Percentiles rank a stretch among this genome's conserved stretches.
These are phyloP conservation scores for Gonium pectorale DNA, from an alignment of 139 green algal genomes.

Conservation along the genomic window DNA sequence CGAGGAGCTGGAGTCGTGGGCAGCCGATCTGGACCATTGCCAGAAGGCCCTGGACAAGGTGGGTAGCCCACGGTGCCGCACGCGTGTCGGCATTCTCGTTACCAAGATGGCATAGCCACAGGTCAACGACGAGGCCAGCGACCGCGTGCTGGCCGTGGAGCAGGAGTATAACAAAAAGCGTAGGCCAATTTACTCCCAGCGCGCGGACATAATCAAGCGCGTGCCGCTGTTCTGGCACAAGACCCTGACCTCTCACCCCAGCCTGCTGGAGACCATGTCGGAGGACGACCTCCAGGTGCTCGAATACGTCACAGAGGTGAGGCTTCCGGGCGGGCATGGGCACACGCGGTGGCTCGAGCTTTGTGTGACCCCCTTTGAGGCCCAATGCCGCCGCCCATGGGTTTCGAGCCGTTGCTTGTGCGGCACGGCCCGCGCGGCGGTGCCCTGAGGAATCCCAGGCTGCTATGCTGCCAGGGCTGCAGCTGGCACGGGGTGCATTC, in stretches of 20 bases:
- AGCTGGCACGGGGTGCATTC: too few relatives aligned
- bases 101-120: not conserved
- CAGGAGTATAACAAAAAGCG: slow-evolving; percentile 76
- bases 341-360: too few relatives aligned
- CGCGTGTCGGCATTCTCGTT: not conserved
- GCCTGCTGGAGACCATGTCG: slow-evolving; percentile 54
- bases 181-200: slow-evolving; percentile 65
- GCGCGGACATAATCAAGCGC: slow-evolving; percentile 42
- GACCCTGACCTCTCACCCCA: slow-evolving; percentile 54
- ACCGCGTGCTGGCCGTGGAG: slow-evolving; percentile 76
- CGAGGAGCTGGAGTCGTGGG: not conserved
- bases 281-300: slow-evolving; percentile 69
- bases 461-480: too few relatives aligned
- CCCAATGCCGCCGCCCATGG: too few relatives aligned
- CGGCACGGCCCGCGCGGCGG: too few relatives aligned
- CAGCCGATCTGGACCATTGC: slow-evolving; percentile 30
- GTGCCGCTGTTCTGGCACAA: slow-evolving; percentile 54
- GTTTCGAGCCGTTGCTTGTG: too few relatives aligned
- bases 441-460: too few relatives aligned
- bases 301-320: slow-evolving; percentile 62
- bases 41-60: slow-evolving; percentile 56
- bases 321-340: not conserved
- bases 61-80: not conserved
- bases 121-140: slow-evolving; percentile 76
- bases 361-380: too few relatives aligned